Evolutionary conservation across 768 basidiomycete genomes (phyloP).

Genomic region (Xerocomellus intermedius): DNA sequence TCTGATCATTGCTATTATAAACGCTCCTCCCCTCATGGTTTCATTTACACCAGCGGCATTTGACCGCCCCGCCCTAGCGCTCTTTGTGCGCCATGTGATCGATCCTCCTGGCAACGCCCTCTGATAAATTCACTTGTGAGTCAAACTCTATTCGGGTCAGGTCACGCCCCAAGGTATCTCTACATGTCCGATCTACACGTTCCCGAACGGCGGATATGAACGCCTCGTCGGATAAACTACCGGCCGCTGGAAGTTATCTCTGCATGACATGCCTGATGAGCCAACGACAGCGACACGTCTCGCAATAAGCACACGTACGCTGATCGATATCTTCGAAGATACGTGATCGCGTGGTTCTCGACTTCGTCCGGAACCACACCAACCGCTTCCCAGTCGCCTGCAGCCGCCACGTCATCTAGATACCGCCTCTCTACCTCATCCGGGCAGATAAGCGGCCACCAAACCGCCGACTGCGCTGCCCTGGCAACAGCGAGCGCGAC

Average conservation of each 20-base stretch:
- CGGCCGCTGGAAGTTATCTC: constrained; percentile 69
- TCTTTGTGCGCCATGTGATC: constrained; percentile 23
- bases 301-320: constrained; percentile 58
- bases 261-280: constrained; percentile 27
- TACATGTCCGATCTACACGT: constrained; percentile 26
- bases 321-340: constrained; percentile 85
- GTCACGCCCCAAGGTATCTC: constrained; percentile 10
- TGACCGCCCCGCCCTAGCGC: constrained; percentile 19
- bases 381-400: constrained; percentile 81
- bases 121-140: constrained; percentile 21
- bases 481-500: constrained; percentile 65
- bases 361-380: constrained; percentile 81
- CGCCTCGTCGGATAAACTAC: constrained; percentile 57
- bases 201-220: constrained; percentile 31
- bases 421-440: constrained; percentile 90
- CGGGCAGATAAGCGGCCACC: constrained; percentile 92
- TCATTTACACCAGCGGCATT: constrained; percentile 25
- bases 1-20: constrained; percentile 31
- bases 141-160: constrained; percentile 27
- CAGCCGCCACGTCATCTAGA: constrained; percentile 73
- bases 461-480: constrained; percentile 56
- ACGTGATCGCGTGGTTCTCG: constrained; percentile 86
- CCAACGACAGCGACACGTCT: background rate
- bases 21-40: constrained; percentile 18
- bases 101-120: constrained; percentile 32